phyloP scores from a whole-genome alignment of 116 monocot genomes.

The Posidonia oceanica region DNA sequence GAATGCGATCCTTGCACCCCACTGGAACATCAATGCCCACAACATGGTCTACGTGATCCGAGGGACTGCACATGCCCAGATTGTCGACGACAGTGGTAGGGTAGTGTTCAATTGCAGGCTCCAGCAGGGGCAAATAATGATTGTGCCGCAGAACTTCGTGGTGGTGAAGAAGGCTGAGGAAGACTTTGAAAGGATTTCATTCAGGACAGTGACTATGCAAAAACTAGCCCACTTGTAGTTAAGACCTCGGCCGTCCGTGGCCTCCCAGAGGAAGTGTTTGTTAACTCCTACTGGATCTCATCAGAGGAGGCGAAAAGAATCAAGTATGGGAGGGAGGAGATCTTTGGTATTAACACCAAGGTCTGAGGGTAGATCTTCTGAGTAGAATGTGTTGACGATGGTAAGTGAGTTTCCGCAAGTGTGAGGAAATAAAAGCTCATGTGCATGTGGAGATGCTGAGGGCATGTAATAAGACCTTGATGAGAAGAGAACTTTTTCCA shows the following conservation, averaged over 20 bases:
- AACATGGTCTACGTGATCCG: constrained; percentile 25
- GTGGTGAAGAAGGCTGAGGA: constrained; percentile 19
- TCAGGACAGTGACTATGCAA: constrained; percentile 33
- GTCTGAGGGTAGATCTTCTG: too few relatives aligned
- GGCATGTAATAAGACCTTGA: too few relatives aligned
- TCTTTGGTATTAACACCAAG: too few relatives aligned
- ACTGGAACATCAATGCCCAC: constrained; percentile 64
- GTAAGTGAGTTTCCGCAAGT: too few relatives aligned
- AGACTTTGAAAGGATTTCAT: constrained; percentile 38
- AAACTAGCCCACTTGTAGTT: constrained; percentile 29
- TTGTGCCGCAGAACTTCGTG: constrained; percentile 44
- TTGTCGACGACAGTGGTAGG: constrained; percentile 16
- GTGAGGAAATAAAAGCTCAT: too few relatives aligned
- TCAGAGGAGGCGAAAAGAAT: not conserved
- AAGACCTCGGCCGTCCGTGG: constrained; percentile 28
- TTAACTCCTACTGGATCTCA: constrained; percentile 1
- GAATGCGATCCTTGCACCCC: constrained; percentile 37
- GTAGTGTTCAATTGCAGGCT: constrained; percentile 25
- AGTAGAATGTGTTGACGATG: too few relatives aligned
- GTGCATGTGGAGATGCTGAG: too few relatives aligned
- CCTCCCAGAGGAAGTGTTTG: constrained; percentile 31
- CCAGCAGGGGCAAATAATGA: constrained; percentile 26
- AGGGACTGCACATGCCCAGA: constrained; percentile 27
- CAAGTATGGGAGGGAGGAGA: constrained; percentile 1
- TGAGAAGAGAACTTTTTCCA: too few relatives aligned